Evolutionary conservation across 2,329 filamentous ascomycete genomes (phyloP), one percentile per base, ranked within the genome.

Genomic region (Cercospora zeina): DNA sequence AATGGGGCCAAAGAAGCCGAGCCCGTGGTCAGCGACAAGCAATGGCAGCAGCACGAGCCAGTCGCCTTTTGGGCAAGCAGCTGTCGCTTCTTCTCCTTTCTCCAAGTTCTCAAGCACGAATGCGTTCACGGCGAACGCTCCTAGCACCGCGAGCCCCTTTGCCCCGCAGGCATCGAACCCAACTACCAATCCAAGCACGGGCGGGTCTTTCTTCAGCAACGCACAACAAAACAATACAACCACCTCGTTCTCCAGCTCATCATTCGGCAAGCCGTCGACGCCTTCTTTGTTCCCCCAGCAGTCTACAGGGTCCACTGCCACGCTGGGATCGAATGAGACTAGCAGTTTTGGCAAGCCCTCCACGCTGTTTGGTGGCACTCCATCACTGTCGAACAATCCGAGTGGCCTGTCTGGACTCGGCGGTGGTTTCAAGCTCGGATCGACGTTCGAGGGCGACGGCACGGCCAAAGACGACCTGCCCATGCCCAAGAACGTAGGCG

Each of bases 381-480:
- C 72, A 21, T 61, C 67, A 3, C 62, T 70, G 42, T 69, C 70
- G n/a, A 66, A 67, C 42, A 71, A 74, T 51, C 70, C 70, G 21
- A 68, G 67, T 67, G 69, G 68, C 9, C 61, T 69, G 10, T 66
- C 68, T 27, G 72, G 73, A 33, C 62, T 77, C 6, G 76, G 74
- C 36, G 45, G 68, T n/a, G 82, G 84, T 0, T 91, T 91, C 76
- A 88, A 89, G 68, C 78, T 91, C 14, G 82, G 83, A 39, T 87
- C 85, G 31, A 87, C 84, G 1, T 91, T 91, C 77, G 85, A 87
- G 69, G 80, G 82, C 8, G 87, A 90, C 66, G 81, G 83, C 5
- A 80, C 81, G 49, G 80, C 83, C 0, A 86, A 85, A 62, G 82
- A 89, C 24, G 85, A 88, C 61, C 76, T 81, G 36, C 79, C 82